A percentile compares a stretch with the other conserved stretches of the same genome.
phyloP scores from a whole-genome alignment of 2,329 filamentous ascomycete genomes.

The Pseudopithomyces maydicus region DNA sequence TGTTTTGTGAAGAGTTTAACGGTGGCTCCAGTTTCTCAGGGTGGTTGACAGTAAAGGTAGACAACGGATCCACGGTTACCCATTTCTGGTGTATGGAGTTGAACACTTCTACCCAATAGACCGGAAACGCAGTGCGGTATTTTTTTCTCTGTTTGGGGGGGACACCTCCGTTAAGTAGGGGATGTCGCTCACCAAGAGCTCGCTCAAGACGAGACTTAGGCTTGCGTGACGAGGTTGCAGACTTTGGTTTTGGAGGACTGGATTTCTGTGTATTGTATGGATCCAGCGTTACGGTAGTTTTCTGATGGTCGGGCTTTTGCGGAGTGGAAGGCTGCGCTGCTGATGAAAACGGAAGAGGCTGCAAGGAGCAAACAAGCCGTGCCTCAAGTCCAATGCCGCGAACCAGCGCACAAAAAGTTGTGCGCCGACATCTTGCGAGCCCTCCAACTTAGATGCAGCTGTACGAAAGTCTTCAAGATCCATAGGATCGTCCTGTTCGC shows the following conservation, averaged over 20 bases:
- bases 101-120: conserved; percentile 95
- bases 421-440: conserved; percentile 86
- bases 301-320: conserved; percentile 25
- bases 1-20: conserved; percentile 74
- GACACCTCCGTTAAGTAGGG: conserved; percentile 27
- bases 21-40: conserved; percentile 82
- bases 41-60: conserved; percentile 79
- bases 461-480: conserved; percentile 75
- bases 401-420: conserved; percentile 90
- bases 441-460: conserved; percentile 71
- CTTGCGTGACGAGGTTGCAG: conserved; percentile 30
- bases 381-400: conserved; percentile 81
- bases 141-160: conserved; percentile 53
- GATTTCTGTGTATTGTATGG: conserved; percentile 33
- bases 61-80: conserved; percentile 84
- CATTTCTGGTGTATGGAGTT: conserved; percentile 88
- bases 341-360: conserved; percentile 73
- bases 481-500: conserved; percentile 69
- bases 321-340: conserved; percentile 37
- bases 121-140: conserved; percentile 75
- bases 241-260: conserved; percentile 25
- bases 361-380: conserved; percentile 87
- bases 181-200: conserved; percentile 36
- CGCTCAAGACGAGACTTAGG: conserved; percentile 39
- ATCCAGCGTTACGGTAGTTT: conserved; percentile 34